Evolutionary conservation across 2,329 filamentous ascomycete genomes (phyloP), one percentile per base, ranked within the genome.

Genomic region (Microdochium trichocladiopsis): DNA sequence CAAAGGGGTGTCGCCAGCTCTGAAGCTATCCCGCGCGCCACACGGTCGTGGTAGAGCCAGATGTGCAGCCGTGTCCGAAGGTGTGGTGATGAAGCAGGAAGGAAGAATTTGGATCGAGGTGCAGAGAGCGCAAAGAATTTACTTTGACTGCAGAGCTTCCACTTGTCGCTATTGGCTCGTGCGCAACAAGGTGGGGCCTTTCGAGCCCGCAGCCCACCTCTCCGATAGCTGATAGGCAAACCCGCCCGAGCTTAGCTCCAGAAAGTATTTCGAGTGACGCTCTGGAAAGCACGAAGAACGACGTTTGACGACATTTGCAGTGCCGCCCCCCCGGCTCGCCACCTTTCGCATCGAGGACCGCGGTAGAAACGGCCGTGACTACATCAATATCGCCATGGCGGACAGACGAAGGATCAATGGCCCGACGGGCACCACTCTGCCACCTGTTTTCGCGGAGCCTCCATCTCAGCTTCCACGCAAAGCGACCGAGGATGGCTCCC

Each of bases 351-450:
- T n/a, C n/a, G n/a, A n/a, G n/a, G n/a, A 12, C n/a, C 6, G 36
- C 36, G 6, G 8, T 23, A 18, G 4, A 18, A 10, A 11, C 41
- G 10, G 9, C 22, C 41, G 41, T 8, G 18, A 16, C n/a, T 6
- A 5, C 36, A 41, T 16, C 8, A 18, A 41, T 12, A 45, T 23
- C n/a, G 18, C 6, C 18, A 91, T 92, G 88, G 76, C 87, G 52
- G 94, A 99, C 68, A 83, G 92, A 69, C 86, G 93, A 72, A 84
- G 94, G 61, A 84, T 96, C 59, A 97, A 97, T 71, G 90, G 90
- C 4, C 94, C 94, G 6, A 76, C 84, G 41, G 88, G 89, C 51
- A 82, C 83, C 25, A 97, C 91, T 9, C 72, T 79, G 31, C 81
- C 90, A 16, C 90, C 91, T 1, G 72, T 90, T 3, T 96, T 86